These are phyloP conservation scores for Cardamine resedifolia DNA, from an alignment of 345 rosid species.

Conservation along the genomic window DNA sequence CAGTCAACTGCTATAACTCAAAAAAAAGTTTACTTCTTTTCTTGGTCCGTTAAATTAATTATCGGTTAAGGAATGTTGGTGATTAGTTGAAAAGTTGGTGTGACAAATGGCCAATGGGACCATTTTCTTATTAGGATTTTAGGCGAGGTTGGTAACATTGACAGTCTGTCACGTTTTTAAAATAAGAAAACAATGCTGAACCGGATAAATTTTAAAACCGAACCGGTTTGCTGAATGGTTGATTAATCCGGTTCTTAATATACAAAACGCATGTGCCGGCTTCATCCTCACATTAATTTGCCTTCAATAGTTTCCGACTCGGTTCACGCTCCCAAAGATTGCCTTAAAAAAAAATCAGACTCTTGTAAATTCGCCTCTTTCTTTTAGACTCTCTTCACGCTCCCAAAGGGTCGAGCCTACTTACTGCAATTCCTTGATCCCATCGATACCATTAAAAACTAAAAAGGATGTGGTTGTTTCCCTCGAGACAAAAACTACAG, in stretches of 20 bases:
- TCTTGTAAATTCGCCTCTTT: too few species aligned
- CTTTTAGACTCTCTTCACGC: too few species aligned
- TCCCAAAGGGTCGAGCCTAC: too few species aligned
- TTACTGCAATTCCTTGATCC: too few species aligned
- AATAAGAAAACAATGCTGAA: background rate
- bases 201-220: background rate
- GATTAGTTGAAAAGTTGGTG: background rate
- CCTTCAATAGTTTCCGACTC: background rate
- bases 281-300: background rate
- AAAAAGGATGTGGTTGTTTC: background rate
- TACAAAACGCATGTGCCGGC: background rate
- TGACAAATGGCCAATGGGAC: background rate
- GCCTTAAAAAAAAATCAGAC: too few species aligned
- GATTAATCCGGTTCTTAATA: background rate
- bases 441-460: too few species aligned
- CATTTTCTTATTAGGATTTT: background rate
- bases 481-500: background rate
- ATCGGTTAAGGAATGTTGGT: conserved; percentile 6
- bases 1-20: background rate
- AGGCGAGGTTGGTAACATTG: background rate
- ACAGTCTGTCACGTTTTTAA: background rate
- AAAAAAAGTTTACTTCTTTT: background rate
- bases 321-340: too few species aligned
- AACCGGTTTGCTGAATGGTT: background rate
- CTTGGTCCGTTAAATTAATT: background rate